Evolutionary conservation across 192 early-diverging fungal genomes (phyloP), one percentile per base, ranked within the genome.

Genomic region (Backusella tuberculispora): DNA sequence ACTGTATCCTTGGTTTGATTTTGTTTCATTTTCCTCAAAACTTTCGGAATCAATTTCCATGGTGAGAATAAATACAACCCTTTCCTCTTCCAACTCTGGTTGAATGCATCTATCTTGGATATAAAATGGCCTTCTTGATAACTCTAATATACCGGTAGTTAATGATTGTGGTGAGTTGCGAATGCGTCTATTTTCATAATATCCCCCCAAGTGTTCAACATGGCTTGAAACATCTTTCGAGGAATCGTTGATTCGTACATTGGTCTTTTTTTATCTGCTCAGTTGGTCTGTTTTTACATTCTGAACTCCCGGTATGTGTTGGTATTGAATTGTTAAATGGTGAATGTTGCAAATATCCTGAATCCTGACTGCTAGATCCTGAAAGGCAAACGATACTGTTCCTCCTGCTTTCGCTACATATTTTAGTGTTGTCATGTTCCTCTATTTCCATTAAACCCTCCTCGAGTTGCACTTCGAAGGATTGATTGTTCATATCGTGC

Each of bases 371-470:
- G 74, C 67, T 37, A 75, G 42, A 0, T 53, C 42, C 26, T 69
- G 74, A 4, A 69, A 29, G 10, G 19, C 1, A 1, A 43, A 9
- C 15, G 74, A 75, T 6, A 50, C 67, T 45, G 74, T 70, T 15
- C 66, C 68, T 34, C 74, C 67, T 1, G 74, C 34, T 8, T 75
- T 56, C 13, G 14, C 45, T 12, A 44, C 53, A 21, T 75, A 70
- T 69, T 75, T 75, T 13, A 75, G 19, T 34, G 66, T 50, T 4
- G 74, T 68, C 6, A 53, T 67, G 38, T 63, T 68, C n/a, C n/a
- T n/a, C n/a, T n/a, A n/a, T n/a, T n/a, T n/a, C n/a, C n/a, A n/a
- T n/a, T n/a, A n/a, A n/a, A n/a, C n/a, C n/a, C n/a, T n/a, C n/a
- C n/a, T n/a, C n/a, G n/a, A n/a, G n/a, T n/a, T n/a, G n/a, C n/a